Conservation (phyloP, 1,284 basidiomycete genomes). For the Serendipita sp. region DNA sequence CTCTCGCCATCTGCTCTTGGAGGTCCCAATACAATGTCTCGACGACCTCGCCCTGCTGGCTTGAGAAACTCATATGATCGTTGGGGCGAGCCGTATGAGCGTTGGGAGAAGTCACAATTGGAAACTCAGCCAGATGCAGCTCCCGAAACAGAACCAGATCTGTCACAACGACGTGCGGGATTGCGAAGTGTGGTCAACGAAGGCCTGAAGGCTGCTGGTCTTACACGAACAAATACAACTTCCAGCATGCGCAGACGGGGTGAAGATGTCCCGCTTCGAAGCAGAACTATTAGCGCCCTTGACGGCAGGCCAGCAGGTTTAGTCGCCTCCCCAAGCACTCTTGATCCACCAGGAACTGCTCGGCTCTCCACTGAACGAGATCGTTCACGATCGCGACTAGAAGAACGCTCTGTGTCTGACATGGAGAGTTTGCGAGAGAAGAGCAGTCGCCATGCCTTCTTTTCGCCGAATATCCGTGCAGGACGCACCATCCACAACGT, state of each 20-base stretch:
- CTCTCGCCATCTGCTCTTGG: not conserved
- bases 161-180: constrained; percentile 12
- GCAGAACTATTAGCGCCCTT: not conserved
- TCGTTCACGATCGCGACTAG: not conserved
- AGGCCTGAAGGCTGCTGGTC: constrained; percentile 55
- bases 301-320: not conserved
- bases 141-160: not conserved
- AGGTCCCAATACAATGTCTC: not conserved
- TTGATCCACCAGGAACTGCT: not conserved
- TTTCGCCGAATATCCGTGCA: not conserved
- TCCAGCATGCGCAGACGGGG: constrained; percentile 15
- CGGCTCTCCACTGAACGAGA: not conserved
- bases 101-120: not conserved
- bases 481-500: not conserved
- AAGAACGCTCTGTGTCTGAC: not conserved
- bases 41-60: not conserved
- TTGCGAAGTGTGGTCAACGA: constrained; percentile 49
- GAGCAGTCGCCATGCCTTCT: not conserved
- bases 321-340: not conserved
- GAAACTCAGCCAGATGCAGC: not conserved
- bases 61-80: not conserved
- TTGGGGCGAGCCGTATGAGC: not conserved
- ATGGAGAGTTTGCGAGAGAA: not conserved
- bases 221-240: constrained; percentile 27
- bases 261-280: constrained; percentile 13